Base-by-base conservation (phyloP, 345 rosid genomes). In the Brassica nigra region DNA sequence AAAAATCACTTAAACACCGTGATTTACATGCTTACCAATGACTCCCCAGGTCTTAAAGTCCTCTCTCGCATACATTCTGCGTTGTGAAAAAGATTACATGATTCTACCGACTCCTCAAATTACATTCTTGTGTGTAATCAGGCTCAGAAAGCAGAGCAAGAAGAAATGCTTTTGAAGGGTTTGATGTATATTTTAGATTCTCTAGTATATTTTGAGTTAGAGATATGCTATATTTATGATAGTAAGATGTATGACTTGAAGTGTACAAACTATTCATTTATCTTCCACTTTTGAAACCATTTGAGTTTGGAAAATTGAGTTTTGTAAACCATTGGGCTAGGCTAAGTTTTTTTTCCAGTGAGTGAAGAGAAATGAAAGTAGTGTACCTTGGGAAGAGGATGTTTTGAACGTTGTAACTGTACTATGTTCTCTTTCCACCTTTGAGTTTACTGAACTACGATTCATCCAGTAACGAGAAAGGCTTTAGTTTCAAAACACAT, bases 91-190 rank as follows among this genome's bases (percentile, higher is more conserved):
- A 23, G 27, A 23, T 23, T 1, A 23, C 27, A 23, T 23, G 27
- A 55, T 44, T 58, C 23, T 27, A 33, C 28, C 33, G 55, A 67
- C 27, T 47, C 65, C 77, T 71, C 8, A 33, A 23, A 0, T 44
- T 33, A 79, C 69, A 57, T 18, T 73, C 64, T 67, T 73, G 0
- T 62, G 58, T 73, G 20, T 62, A 54, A 73, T 73, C 85, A 88
- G 91, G 92, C 91, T 62, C 91, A 87, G 74, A 86, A 84, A 82
- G 92, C 87, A 5, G 95, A 87, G 73, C 89, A 84, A 66, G 92
- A 89, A 36, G 92, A 86, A 12, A 80, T 83, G 61, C 80, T 86
- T 57, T 66, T 89, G 8, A 90, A 89, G 83, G 90, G 91, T 42
- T 73, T 89, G 0, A 90, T 87, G 91, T 23, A 23, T 23, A 23